Conservation (phyloP, 306 rosid species). For the Ochetophila trinervis region DNA sequence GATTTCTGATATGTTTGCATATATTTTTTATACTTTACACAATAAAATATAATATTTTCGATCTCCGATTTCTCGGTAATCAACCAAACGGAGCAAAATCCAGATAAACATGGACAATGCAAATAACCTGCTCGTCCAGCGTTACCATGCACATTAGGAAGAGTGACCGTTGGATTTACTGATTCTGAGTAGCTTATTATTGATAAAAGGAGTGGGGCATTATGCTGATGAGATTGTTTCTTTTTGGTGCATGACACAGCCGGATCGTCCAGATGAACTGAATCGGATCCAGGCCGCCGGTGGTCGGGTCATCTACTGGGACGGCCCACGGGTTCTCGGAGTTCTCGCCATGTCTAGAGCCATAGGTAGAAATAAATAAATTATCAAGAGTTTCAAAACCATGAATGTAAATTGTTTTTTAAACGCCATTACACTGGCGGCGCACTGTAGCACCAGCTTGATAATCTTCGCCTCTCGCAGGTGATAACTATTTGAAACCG, state of each 20-base stretch:
- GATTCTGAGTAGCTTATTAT: not conserved
- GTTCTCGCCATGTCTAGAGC: slow-evolving; percentile 72
- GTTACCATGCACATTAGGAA: not conserved
- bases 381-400: no score
- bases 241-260: slow-evolving; percentile 30
- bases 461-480: slow-evolving; percentile 21
- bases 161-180: not conserved
- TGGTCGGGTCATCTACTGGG: slow-evolving; percentile 67
- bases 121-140: not conserved
- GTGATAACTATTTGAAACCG: slow-evolving; percentile 63
- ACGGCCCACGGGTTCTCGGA: slow-evolving; percentile 62
- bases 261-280: slow-evolving; percentile 69
- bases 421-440: not conserved
- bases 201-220: not conserved
- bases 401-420: no score
- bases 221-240: not conserved
- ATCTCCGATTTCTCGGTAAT: slow-evolving; percentile 5
- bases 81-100: slow-evolving; percentile 2
- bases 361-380: slow-evolving; percentile 36
- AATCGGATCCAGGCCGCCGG: slow-evolving; percentile 52
- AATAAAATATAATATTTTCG: no score
- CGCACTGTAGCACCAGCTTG: not conserved
- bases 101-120: not conserved
- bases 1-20: no score
- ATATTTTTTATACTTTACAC: no score